These are phyloP conservation scores for Syzygium syzygioides DNA, from an alignment of 441 rosid genomes.

Conservation along the genomic window DNA sequence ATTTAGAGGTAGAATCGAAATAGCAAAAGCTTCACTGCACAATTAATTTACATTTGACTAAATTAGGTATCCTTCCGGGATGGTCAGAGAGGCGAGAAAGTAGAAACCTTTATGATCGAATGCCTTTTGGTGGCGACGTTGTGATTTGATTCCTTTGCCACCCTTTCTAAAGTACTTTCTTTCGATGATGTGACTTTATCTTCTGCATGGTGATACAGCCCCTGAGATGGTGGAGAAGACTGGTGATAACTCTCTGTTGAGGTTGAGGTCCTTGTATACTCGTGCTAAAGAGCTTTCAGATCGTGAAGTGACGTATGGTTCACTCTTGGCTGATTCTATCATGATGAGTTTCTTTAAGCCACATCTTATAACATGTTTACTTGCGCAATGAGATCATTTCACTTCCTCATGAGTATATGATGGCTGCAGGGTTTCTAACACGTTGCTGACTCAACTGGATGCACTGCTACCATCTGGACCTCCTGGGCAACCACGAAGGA, in stretches of 20 bases:
- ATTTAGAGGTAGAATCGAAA: neutral
- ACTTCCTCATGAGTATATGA: neutral
- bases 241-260: constrained; percentile 68
- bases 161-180: neutral
- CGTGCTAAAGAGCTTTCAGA: constrained; percentile 88
- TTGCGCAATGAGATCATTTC: neutral
- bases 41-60: neutral
- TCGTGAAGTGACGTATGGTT: constrained; percentile 62
- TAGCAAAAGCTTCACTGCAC: neutral
- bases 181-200: neutral
- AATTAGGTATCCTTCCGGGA: neutral
- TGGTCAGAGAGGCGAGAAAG: neutral
- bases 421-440: constrained; percentile 50
- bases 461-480: constrained; percentile 66
- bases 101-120: neutral
- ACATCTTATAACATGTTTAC: neutral
- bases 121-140: neutral
- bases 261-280: constrained; percentile 54
- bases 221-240: constrained; percentile 96
- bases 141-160: neutral
- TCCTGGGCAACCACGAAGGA: constrained; percentile 75
- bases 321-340: neutral
- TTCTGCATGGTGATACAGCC: constrained; percentile 41
- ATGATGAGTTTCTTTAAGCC: neutral
- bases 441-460: constrained; percentile 60